phyloP scores from a whole-genome alignment of 225 moss, liverwort and hornwort genomes.

The Pseudoscleropodium purum region DNA sequence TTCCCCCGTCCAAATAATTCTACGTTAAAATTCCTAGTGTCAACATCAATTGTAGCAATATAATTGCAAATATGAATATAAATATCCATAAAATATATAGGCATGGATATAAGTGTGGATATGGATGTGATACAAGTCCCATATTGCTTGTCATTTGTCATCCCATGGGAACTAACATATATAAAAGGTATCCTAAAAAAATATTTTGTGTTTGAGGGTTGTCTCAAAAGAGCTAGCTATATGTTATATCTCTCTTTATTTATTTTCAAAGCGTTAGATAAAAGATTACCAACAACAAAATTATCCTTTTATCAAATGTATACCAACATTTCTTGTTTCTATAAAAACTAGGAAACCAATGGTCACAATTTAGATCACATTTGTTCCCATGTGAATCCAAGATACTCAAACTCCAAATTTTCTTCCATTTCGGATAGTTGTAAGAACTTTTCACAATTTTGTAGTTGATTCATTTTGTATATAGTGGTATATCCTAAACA shows the following conservation, averaged over 20 bases:
- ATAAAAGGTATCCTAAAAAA: no score
- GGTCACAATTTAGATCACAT: background rate
- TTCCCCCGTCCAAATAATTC: no score
- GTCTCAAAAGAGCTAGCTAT: background rate
- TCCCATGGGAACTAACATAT: background rate
- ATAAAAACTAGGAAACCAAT: background rate
- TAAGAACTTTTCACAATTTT: background rate
- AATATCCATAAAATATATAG: no score
- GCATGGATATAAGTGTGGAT: no score
- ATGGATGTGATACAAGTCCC: no score
- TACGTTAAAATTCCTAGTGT: no score
- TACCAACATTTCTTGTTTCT: background rate
- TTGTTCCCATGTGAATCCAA: background rate
- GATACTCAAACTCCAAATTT: background rate
- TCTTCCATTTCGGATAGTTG: fast-evolving
- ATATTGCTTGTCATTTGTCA: background rate
- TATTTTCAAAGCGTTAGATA: background rate
- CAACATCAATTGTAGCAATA: fast-evolving
- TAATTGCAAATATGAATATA: no score
- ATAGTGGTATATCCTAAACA: background rate
- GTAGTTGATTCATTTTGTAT: background rate
- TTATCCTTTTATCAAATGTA: background rate
- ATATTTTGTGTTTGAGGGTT: no score
- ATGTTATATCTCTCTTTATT: background rate
- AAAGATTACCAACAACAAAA: background rate